These are phyloP conservation scores for Pistacia atlantica DNA, from an alignment of 345 rosid genomes.

Conservation along the genomic window DNA sequence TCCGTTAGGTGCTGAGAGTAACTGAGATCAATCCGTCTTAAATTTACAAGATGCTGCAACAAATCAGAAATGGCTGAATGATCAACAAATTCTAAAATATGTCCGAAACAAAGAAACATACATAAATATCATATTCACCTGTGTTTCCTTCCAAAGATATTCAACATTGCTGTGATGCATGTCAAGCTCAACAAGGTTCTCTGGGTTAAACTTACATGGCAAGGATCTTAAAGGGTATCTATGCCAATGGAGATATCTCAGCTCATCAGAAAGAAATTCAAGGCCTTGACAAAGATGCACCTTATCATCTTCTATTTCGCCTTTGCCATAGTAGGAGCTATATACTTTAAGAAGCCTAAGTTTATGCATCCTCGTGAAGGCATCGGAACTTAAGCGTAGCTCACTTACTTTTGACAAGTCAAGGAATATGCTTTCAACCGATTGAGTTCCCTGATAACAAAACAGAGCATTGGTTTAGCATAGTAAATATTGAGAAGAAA, in stretches of 20 bases:
- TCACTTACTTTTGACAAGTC: neutral
- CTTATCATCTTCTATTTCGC: neutral
- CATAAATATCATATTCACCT: neutral
- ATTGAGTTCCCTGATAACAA: neutral
- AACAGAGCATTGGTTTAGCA: neutral
- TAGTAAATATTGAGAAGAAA: neutral
- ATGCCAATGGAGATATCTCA: constrained; percentile 8
- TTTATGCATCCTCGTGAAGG: neutral
- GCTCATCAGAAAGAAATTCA: constrained; percentile 11
- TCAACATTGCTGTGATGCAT: constrained; percentile 6
- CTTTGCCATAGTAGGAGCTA: neutral
- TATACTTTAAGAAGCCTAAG: neutral
- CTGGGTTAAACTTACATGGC: neutral
- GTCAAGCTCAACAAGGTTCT: constrained; percentile 4
- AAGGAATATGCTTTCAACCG: neutral
- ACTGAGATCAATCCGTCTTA: neutral
- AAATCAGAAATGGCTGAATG: neutral
- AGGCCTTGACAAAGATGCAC: constrained; percentile 6
- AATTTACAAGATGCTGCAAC: neutral
- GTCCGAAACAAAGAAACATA: neutral
- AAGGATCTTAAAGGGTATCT: neutral
- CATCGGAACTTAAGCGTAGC: neutral
- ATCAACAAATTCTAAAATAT: neutral
- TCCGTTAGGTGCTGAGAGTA: neutral
- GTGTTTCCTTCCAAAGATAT: neutral